A percentile compares a stretch with the other conserved stretches of the same genome.
phyloP scores from a whole-genome alignment of 768 basidiomycete genomes.

The Trametes villosa region DNA sequence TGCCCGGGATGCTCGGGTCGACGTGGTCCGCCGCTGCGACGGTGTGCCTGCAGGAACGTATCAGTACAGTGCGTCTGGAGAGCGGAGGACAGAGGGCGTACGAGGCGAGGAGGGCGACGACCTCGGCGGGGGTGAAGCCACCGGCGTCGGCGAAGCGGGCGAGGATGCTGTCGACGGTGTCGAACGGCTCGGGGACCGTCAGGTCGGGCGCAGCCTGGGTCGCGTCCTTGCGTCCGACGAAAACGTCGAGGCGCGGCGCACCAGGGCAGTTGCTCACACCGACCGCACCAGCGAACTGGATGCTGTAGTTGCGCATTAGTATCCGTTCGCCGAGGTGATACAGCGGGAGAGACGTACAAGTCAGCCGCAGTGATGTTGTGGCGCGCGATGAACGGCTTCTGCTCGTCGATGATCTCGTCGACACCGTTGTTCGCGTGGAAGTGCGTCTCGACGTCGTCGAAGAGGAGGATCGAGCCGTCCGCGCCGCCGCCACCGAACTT shows the following conservation, averaged over 20 bases:
- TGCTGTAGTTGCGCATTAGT: constrained; percentile 12
- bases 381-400: constrained; percentile 25
- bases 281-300: constrained; percentile 37
- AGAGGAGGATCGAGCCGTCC: constrained; percentile 31
- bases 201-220: constrained; percentile 17
- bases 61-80: background rate
- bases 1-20: constrained; percentile 26
- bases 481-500: constrained; percentile 30
- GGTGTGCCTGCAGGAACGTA: constrained; percentile 25
- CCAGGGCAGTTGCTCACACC: constrained; percentile 36
- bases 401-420: constrained; percentile 30
- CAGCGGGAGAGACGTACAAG: constrained; percentile 4
- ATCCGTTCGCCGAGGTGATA: too few species aligned
- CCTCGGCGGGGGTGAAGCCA: constrained; percentile 28
- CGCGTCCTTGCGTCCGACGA: constrained; percentile 22
- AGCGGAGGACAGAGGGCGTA: constrained; percentile 3
- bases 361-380: constrained; percentile 32
- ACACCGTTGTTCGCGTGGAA: constrained; percentile 33
- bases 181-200: constrained; percentile 27
- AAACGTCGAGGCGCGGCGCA: constrained; percentile 33
- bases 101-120: constrained; percentile 32
- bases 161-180: constrained; percentile 33
- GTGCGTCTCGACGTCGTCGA: constrained; percentile 29
- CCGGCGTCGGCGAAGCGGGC: constrained; percentile 31
- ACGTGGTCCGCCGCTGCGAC: constrained; percentile 33